Percentiles rank a stretch among this genome's conserved stretches.
Conservation (phyloP, 768 basidiomycete species). For the Collybiopsis luxurians region DNA sequence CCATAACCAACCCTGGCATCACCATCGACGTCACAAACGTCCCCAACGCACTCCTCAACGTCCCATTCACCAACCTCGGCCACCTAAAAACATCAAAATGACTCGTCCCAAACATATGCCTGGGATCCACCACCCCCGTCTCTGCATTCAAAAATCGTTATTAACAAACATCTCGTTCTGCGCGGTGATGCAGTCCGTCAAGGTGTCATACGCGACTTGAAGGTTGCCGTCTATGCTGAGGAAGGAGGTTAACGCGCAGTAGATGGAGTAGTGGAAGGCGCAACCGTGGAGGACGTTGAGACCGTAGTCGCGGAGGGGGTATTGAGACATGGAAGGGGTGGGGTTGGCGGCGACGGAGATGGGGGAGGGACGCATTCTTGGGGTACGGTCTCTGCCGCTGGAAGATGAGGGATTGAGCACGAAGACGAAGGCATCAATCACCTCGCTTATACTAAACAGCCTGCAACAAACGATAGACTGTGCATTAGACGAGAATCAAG, state of each 20-base stretch:
- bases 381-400: slow-evolving; percentile 88
- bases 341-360: slow-evolving; percentile 69
- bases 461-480: no score
- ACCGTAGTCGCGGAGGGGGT: slow-evolving; percentile 70
- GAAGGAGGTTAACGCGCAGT: slow-evolving; percentile 82
- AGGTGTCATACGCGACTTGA: slow-evolving; percentile 82
- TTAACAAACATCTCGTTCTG: slow-evolving; percentile 92
- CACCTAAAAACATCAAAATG: slow-evolving; percentile 96
- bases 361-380: slow-evolving; percentile 61
- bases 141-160: slow-evolving; percentile 82
- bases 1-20: slow-evolving; percentile 87
- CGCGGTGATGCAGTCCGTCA: slow-evolving; percentile 78
- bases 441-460: no score
- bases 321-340: slow-evolving; percentile 59
- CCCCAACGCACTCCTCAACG: slow-evolving; percentile 68
- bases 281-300: slow-evolving; percentile 70
- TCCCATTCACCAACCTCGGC: slow-evolving; percentile 86
- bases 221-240: slow-evolving; percentile 96
- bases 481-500: no score
- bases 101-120: slow-evolving; percentile 86
- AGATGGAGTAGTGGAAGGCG: slow-evolving; percentile 94
- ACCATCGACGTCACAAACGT: slow-evolving; percentile 78
- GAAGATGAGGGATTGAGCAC: neutral
- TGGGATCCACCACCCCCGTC: slow-evolving; percentile 68
- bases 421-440: neutral